Evolutionary conservation across 441 rosid genomes (phyloP), one percentile per base, ranked within the genome.

Genomic region (Jatropha multifida): DNA sequence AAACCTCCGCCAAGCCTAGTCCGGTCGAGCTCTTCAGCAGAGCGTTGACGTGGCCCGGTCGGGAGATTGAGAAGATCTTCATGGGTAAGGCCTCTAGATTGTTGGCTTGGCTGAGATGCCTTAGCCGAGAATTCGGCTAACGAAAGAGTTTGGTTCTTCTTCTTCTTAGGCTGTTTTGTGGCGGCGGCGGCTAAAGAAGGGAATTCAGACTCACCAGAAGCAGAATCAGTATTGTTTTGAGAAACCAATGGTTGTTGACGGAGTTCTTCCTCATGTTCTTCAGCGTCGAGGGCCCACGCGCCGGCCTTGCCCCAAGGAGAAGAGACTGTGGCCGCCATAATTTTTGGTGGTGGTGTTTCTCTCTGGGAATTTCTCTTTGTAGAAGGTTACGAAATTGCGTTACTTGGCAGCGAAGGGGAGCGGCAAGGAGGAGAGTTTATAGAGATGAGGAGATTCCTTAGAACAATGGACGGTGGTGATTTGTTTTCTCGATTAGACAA

Each of bases 241-340:
- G 73, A 59, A 15, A 65, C 46, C 13, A 83, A 74, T 20, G 77
- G 77, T 61, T 85, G 78, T 67, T 83, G 79, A 56, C 72, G 83
- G 80, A 94, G 97, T 49, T 92, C 97, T 0, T 83, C 90, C 67
- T 91, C 97, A 71, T 90, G 82, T 66, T 91, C 92, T 64, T 95
- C 96, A 40, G 97, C 90, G 71, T 93, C 98, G 4, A 88, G 86
- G 51, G 99, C 98, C 99, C 99, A 94, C 4, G 98, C 88, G 48
- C 98, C 96, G 23, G 99, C 92, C 80, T 93, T 93, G 38, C 84
- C 80, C 99, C 99, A 94, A 3, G 89, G 90, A 84, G 98, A 90
- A 58, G 97, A 87, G 41, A 84, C 88, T 0, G 90, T 87, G 52
- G 97, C 92, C 86, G 98, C 94, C 99, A 94, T 94, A 55, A 1